Conservation (phyloP, 73 alveolate species). For the Paramecium sexaurelia region DNA sequence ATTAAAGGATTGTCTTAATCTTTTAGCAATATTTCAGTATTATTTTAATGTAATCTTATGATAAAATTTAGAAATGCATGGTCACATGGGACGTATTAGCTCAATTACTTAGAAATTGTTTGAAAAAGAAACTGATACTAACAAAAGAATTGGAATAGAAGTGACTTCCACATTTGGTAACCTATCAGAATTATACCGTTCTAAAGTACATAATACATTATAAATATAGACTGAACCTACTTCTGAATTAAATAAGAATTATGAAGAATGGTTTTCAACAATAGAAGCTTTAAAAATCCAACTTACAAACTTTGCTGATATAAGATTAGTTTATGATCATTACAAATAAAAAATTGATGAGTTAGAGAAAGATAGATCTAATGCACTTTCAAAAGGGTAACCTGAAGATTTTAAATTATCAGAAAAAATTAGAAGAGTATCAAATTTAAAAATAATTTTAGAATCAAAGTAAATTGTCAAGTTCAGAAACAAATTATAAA, state of each 20-base stretch:
- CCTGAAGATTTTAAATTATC: constrained; percentile 9
- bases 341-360: neutral
- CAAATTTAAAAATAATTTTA: neutral
- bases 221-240: neutral
- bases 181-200: constrained; percentile 47
- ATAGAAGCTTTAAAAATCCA: constrained; percentile 21
- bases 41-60: neutral
- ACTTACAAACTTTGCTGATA: neutral
- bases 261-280: constrained; percentile 10
- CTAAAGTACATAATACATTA: neutral
- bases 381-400: neutral
- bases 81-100: neutral
- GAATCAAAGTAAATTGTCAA: constrained; percentile 27
- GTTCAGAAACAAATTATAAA: constrained; percentile 9
- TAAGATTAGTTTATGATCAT: constrained; percentile 42
- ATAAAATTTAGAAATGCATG: constrained; percentile 7
- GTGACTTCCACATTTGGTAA: constrained; percentile 47
- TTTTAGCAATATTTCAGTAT: neutral
- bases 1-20: constrained; percentile 13
- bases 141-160: constrained; percentile 48
- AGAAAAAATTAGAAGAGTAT: constrained; percentile 44
- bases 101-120: neutral
- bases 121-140: constrained; percentile 46
- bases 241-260: constrained; percentile 18
- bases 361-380: neutral